Base-by-base conservation (phyloP, 345 rosid species). In the Gossypium bickii region DNA sequence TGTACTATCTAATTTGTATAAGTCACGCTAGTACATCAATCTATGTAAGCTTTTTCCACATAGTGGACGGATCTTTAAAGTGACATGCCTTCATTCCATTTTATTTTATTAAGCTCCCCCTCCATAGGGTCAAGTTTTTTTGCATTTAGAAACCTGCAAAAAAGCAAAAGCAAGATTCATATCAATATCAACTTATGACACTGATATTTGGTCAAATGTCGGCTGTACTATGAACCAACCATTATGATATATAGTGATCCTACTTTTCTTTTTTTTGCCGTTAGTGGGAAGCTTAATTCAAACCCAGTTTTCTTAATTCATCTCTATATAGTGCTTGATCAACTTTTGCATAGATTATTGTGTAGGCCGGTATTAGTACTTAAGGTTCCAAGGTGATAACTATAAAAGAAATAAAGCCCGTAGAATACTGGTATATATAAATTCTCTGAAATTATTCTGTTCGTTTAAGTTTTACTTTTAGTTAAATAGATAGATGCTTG, bases 111-210 rank as follows among this genome's bases (percentile, higher is more conserved):
- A 2, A 34, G 51, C 52, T 66, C 71, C 51, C n/a, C 45, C 71
- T 2, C 55, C 55, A 25, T 12, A 12, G 45, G 60, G 45, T 51
- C 67, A 51, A 48, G 13, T 10, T 3, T 16, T 38, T 72, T 61
- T 73, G 29, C 29, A 60, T 48, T 48, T 16, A 16, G 17, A 61
- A 60, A 61, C 51, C 25, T 38, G 27, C 44, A 15, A 56, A 15
- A 59, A 60, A 27, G 11, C 1, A 74, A 74, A 74, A 20, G 77
- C 63, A 74, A 41, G 71, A 66, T 74, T 64, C 71, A 53, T 64
- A 52, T 51, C 52, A 53, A 53, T 38, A 64, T 52, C 60, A 74
- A 65, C 60, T 25, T 58, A 44, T 44, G 53, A 45, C 17, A 27
- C 58, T 10, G 44, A 73, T 65, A 38, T 74, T 74, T 58, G 60